Evolutionary conservation across 2,329 filamentous ascomycete genomes (phyloP).

Genomic region (Sarocladium strictum): DNA sequence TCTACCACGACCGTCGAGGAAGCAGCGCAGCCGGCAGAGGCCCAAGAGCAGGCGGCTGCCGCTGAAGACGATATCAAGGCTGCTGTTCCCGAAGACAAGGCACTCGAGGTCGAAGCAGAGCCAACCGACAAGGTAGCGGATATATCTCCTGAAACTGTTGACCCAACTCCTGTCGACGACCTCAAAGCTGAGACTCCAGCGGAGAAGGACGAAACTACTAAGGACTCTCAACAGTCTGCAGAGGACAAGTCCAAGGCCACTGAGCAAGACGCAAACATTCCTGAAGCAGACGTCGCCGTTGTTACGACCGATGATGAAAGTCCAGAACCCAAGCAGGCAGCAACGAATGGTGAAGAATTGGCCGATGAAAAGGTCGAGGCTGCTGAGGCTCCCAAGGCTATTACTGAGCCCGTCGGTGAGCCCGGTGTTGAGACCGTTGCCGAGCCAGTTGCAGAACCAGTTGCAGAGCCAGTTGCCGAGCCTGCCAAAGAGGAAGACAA

Average conservation of each 20-base stretch:
- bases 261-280: neutral
- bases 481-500: constrained; percentile 8
- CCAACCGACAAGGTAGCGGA: neutral
- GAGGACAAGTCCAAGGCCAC: neutral
- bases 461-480: constrained; percentile 7
- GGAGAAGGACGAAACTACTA: neutral
- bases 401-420: too few relatives aligned
- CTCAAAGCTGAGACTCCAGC: neutral
- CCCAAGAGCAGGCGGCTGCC: neutral
- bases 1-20: too few relatives aligned
- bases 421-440: constrained; percentile 1
- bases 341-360: neutral
- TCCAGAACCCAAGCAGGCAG: neutral
- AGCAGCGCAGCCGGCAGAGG: neutral
- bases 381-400: constrained; percentile 2
- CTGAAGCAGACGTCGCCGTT: neutral
- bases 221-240: neutral
- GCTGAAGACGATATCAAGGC: constrained; percentile 4
- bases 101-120: neutral
- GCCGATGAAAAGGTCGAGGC: neutral
- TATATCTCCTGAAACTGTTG: neutral
- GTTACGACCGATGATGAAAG: too few relatives aligned
- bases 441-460: neutral
- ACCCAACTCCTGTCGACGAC: neutral
- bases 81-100: neutral